Evolutionary conservation across 2,329 filamentous ascomycete species (phyloP).

Genomic region (Xylaria hypoxylon): DNA sequence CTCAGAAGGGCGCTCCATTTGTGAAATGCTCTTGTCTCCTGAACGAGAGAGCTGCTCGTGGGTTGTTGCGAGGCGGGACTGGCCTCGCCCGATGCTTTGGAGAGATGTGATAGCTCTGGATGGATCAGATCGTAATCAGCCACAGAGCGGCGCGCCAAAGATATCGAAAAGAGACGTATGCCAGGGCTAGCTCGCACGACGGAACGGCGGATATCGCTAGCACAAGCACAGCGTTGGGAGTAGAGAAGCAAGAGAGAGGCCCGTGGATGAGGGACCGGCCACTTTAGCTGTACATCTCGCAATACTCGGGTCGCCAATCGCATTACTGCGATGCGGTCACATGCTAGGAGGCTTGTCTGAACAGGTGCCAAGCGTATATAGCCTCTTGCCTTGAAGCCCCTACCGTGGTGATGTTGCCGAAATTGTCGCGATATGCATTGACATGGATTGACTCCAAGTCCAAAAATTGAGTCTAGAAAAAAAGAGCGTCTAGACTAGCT

Average conservation of each 20-base stretch:
- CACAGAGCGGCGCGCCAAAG: conserved; percentile 26
- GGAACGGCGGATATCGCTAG: conserved; percentile 3
- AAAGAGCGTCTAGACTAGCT: not conserved
- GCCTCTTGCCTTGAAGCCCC: not conserved
- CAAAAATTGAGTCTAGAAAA: not conserved
- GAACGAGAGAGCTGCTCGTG: conserved; percentile 37
- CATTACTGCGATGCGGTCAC: conserved; percentile 50
- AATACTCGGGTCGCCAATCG: conserved; percentile 47
- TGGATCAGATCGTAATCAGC: conserved; percentile 37
- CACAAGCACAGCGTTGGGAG: conserved; percentile 25
- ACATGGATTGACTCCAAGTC: conserved; percentile 5
- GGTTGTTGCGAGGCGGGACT: conserved; percentile 21
- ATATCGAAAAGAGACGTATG: conserved; percentile 36
- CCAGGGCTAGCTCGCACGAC: conserved; percentile 17
- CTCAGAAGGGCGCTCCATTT: conserved; percentile 47
- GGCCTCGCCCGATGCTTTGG: not conserved
- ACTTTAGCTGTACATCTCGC: conserved; percentile 51
- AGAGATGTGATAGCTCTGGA: conserved; percentile 31
- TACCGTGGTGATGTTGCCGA: conserved; percentile 5
- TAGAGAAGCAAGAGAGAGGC: conserved; percentile 26
- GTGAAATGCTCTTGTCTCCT: conserved; percentile 42
- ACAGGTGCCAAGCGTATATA: conserved; percentile 7
- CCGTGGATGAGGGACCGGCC: conserved; percentile 39
- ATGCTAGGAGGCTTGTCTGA: conserved; percentile 38
- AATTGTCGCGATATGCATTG: conserved; percentile 15